Conservation (phyloP, 345 rosid genomes). For the Anacardium occidentale region DNA sequence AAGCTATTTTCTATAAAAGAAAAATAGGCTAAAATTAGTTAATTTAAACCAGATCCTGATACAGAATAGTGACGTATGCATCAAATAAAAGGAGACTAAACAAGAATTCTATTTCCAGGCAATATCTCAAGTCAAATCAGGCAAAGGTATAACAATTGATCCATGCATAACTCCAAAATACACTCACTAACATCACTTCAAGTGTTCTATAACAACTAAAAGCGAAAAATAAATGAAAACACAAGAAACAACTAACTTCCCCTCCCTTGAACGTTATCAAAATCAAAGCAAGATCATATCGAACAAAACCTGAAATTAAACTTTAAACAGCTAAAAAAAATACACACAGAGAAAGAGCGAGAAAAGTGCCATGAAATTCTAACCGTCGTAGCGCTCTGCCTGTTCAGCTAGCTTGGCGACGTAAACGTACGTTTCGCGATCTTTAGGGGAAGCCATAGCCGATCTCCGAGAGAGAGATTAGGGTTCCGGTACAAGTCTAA, state of each 20-base stretch:
- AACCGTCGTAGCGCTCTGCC: slow-evolving; percentile 55
- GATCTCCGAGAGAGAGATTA: slow-evolving; percentile 17
- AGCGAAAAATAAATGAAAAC: neutral
- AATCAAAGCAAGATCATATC: neutral
- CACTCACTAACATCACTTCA: neutral
- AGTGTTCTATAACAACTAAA: neutral
- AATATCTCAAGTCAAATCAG: slow-evolving; percentile 9
- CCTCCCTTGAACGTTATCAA: neutral
- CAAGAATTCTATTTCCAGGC: neutral
- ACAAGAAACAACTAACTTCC: neutral
- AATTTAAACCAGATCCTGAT: neutral
- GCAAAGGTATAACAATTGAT: neutral
- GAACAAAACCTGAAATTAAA: neutral
- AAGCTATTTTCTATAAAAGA: neutral
- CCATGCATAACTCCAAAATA: no score
- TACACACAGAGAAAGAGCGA: neutral
- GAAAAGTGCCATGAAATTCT: neutral
- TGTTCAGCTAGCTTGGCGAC: slow-evolving; percentile 50
- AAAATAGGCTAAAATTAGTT: neutral
- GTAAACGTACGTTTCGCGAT: slow-evolving; percentile 44
- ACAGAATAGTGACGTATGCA: neutral
- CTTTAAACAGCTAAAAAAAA: neutral
- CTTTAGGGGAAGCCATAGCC: slow-evolving; percentile 31
- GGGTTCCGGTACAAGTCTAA: slow-evolving; percentile 4
- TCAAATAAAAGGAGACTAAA: no score